These are phyloP conservation scores for Thuja plicata DNA, from an alignment of 83 land plant species.

Conservation along the genomic window DNA sequence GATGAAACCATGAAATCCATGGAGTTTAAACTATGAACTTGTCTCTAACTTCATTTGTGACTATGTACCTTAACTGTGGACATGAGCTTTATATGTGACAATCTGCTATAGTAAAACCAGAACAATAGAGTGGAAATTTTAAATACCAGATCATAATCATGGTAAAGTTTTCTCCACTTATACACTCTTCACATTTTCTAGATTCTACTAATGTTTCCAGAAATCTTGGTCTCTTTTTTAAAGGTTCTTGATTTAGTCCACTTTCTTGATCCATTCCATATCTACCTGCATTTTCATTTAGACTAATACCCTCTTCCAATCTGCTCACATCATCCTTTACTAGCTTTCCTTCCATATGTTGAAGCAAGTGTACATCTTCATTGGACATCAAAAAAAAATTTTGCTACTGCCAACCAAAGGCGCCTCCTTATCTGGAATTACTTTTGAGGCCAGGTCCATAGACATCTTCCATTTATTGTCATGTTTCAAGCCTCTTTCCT, in stretches of 20 bases:
- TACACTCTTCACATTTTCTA: background rate
- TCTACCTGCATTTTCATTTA: background rate
- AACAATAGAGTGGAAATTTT: background rate
- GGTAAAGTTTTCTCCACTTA: background rate
- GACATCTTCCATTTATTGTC: background rate
- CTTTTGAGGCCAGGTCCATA: background rate
- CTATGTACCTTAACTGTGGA: background rate
- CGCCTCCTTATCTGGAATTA: background rate
- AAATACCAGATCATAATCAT: background rate
- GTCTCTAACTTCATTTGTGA: background rate
- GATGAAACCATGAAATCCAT: background rate
- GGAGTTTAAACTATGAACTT: too few species aligned
- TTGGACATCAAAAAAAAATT: background rate
- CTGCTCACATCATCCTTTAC: background rate
- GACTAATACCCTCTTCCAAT: background rate
- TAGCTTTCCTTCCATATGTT: background rate
- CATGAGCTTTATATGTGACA: background rate
- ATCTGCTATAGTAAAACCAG: background rate
- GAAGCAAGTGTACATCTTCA: background rate
- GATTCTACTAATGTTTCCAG: background rate
- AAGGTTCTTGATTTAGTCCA: background rate
- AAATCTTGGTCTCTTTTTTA: background rate
- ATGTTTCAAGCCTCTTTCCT: slow-evolving; percentile 17
- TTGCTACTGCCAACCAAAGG: background rate
- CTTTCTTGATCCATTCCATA: background rate